Evolutionary conservation across 116 monocot species (phyloP).

Genomic region (Phalaenopsis hybrid): DNA sequence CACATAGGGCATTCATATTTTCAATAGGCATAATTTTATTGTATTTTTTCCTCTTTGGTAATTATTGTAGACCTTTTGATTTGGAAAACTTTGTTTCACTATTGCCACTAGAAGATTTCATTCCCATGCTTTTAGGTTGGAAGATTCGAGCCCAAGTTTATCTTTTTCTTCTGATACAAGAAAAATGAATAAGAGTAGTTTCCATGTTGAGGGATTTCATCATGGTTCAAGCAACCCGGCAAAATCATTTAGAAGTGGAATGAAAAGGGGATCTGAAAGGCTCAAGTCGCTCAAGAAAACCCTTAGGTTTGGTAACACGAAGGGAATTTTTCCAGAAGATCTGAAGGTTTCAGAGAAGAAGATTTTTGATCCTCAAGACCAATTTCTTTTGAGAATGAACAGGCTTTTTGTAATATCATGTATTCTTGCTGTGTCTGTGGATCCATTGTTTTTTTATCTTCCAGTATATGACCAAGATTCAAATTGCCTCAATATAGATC

Average conservation of each 20-base stretch:
- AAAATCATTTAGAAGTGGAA: slow-evolving; percentile 48
- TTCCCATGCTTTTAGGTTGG: slow-evolving; percentile 37
- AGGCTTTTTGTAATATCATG: slow-evolving; percentile 35
- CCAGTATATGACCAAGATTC: slow-evolving; percentile 20
- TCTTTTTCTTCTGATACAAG: slow-evolving; percentile 42
- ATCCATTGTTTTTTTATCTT: slow-evolving; percentile 45
- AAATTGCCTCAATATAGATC: slow-evolving; percentile 33
- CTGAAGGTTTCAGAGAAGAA: slow-evolving; percentile 61
- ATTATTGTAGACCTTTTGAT: background rate
- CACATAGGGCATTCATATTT: background rate
- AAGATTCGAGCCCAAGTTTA: slow-evolving; percentile 46
- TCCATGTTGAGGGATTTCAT: slow-evolving; percentile 46
- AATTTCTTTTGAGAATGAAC: slow-evolving; percentile 34
- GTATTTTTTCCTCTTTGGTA: background rate
- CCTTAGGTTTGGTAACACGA: slow-evolving; percentile 52
- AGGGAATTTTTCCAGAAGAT: slow-evolving; percentile 84
- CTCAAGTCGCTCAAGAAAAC: slow-evolving; percentile 55
- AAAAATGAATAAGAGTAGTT: slow-evolving; percentile 38
- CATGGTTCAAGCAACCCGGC: slow-evolving; percentile 24
- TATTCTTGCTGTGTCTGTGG: slow-evolving; percentile 33
- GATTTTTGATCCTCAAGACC: slow-evolving; percentile 53
- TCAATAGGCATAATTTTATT: background rate
- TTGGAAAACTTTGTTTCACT: background rate
- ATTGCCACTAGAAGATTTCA: background rate
- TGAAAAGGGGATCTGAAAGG: slow-evolving; percentile 58